Percentiles rank a stretch among this genome's conserved stretches.
Evolutionary conservation across 2,329 filamentous ascomycete genomes (phyloP).

Genomic region (Fusarium irregulare): DNA sequence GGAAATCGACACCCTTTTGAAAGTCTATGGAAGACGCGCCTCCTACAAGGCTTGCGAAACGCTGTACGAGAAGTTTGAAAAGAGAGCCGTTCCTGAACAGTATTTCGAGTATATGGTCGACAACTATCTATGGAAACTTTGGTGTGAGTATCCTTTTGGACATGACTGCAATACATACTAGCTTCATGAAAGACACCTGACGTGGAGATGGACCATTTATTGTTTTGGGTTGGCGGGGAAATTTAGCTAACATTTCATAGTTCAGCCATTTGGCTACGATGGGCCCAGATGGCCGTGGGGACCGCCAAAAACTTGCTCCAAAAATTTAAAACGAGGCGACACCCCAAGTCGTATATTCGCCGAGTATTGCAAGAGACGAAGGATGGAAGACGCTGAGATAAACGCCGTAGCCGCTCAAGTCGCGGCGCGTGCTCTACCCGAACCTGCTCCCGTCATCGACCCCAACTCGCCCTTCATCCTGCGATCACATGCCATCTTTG

Average conservation of each 20-base stretch:
- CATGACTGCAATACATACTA: background rate
- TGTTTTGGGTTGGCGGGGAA: background rate
- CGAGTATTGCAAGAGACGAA: background rate
- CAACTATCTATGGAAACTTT: background rate
- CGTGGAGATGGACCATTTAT: background rate
- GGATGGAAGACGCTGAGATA: background rate
- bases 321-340: background rate
- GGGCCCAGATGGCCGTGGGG: conserved; percentile 9
- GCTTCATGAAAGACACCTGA: background rate
- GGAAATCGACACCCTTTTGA: background rate
- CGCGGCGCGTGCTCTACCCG: fast-evolving
- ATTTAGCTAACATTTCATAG: background rate
- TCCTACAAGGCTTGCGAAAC: background rate
- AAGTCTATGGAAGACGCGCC: background rate
- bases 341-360: background rate
- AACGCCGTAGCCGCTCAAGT: fast-evolving
- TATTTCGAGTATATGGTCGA: background rate
- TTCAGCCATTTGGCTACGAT: background rate
- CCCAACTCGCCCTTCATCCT: background rate
- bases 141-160: background rate
- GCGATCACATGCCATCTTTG: background rate
- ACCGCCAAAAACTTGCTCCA: background rate
- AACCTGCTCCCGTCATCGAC: fast-evolving
- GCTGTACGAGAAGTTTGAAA: background rate
- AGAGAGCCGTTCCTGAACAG: background rate